phyloP scores from a whole-genome alignment of 805 yeast species.

The Teunomyces funiuensis region DNA sequence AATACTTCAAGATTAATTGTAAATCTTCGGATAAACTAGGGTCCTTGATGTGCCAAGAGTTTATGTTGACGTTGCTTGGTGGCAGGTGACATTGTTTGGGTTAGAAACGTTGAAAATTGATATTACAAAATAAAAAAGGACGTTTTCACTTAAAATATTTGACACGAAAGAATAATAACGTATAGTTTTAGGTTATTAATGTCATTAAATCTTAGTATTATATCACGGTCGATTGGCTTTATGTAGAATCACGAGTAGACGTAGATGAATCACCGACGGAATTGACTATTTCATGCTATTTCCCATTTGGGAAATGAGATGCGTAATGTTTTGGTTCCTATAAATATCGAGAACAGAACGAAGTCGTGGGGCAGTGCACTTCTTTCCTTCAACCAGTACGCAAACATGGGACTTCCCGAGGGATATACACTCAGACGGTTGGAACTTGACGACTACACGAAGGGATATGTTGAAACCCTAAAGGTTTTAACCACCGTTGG shows the following conservation, averaged over 20 bases:
- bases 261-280: neutral
- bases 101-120: neutral
- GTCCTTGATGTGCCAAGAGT: neutral
- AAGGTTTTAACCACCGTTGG: constrained; percentile 83
- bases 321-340: constrained; percentile 4
- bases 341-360: neutral
- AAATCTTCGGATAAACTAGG: neutral
- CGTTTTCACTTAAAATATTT: too few species aligned
- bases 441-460: constrained; percentile 52
- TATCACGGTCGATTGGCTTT: too few species aligned
- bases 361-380: neutral
- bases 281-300: neutral
- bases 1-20: neutral
- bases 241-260: neutral
- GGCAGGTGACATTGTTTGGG: neutral
- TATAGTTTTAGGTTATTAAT: too few species aligned
- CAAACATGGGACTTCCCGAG: constrained; percentile 44
- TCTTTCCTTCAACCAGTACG: neutral
- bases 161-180: too few species aligned
- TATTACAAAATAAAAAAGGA: too few species aligned
- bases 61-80: neutral
- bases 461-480: constrained; percentile 64
- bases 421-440: constrained; percentile 68
- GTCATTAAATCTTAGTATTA: too few species aligned
- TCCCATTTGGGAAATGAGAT: constrained; percentile 1